Evolutionary conservation across 78 protist genomes (phyloP).

Genomic region (Dictyostelium citrinum): DNA sequence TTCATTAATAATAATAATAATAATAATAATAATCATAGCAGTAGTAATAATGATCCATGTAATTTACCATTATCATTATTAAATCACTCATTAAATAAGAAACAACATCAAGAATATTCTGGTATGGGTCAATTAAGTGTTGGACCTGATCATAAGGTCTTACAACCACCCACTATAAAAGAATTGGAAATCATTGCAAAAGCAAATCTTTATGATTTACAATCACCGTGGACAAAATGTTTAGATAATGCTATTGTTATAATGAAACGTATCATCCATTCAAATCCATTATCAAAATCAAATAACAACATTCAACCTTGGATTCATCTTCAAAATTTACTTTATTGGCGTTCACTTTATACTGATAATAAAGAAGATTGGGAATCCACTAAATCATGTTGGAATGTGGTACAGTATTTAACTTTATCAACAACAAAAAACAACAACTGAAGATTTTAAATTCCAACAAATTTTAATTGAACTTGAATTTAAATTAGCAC

Average conservation of each 20-base stretch:
- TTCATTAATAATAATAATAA: neutral
- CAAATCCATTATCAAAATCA: neutral
- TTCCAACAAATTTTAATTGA: neutral
- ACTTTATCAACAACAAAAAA: neutral
- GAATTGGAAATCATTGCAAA: neutral
- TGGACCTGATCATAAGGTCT: constrained; percentile 1
- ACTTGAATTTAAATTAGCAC: neutral
- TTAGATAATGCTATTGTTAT: neutral
- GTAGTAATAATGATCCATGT: neutral
- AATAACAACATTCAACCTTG: neutral
- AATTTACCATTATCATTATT: neutral
- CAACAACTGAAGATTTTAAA: neutral
- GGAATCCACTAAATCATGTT: neutral
- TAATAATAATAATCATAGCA: neutral
- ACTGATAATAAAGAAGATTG: neutral
- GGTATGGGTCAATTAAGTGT: neutral
- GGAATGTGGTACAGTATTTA: neutral
- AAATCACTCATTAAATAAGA: neutral
- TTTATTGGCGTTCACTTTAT: constrained; percentile 10
- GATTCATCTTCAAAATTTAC: constrained; percentile 1
- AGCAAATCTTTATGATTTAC: neutral
- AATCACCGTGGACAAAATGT: neutral
- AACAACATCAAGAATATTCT: neutral
- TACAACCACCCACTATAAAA: neutral
- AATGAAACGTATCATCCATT: constrained; percentile 5